Base-by-base conservation (phyloP, 345 rosid species). In the Citrus sp. region DNA sequence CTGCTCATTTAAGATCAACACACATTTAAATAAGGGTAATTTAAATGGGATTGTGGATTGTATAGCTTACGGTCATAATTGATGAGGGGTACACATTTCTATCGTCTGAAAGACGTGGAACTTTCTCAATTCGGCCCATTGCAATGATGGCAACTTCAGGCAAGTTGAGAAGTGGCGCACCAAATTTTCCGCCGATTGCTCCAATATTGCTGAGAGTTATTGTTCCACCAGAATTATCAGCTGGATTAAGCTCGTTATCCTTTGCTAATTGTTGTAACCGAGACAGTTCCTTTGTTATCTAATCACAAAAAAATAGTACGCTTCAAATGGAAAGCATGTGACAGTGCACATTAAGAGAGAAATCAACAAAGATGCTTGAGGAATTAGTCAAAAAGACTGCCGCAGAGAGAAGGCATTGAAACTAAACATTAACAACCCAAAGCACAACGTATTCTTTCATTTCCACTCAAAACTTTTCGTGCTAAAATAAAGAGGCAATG, bases 71-170 rank as follows among this genome's bases (percentile, higher is more conserved):
- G 67, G 90, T 93, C 96, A 93, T 90, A 71, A 85, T 83, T 3
- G 99, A 91, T 25, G 82, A 85, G 5, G 99, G 92, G 80, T 84
- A 87, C 18, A 90, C 87, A 38, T 79, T 83, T 81, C 93, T 97
- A 25, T 89, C 87, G n/a, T 89, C 86, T 24, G 86, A 79, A 75
- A 92, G 88, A 16, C 76, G 86, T 56, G 97, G 90, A 85, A 89
- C 87, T 83, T 91, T 92, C 85, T 92, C 93, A 83, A 95, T 93
- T 82, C 97, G 86, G 63, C 99, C 99, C 46, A 92, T 79, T 13
- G 96, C 99, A 71, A 93, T 92, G 77, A 95, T 93, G 25, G 96
- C 86, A 75, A 91, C 97, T 91, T 95, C 98, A 5, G 99, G 99
- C 83, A 95, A 84, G 87, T 93, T 95, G 51, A 93, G 79, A 49